Conservation (phyloP, 2,329 filamentous ascomycete species). For the Paradendryphiella salina region DNA sequence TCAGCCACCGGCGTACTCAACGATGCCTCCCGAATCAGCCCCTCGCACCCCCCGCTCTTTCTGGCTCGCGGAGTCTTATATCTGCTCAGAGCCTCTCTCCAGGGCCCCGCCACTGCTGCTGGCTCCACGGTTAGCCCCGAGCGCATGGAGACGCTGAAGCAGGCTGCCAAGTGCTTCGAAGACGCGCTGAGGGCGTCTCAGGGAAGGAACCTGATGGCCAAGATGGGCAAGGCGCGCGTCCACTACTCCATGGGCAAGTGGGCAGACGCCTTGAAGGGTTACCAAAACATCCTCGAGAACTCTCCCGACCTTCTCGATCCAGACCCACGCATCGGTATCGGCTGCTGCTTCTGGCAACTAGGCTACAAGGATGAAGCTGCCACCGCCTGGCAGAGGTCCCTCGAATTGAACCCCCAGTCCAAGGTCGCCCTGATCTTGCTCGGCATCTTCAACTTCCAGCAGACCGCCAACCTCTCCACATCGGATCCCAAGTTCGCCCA, state of each 20-base stretch:
- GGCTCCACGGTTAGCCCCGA: constrained; percentile 70
- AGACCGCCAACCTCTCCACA: constrained; percentile 78
- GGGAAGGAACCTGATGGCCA: constrained; percentile 86
- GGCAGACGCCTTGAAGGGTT: constrained; percentile 77
- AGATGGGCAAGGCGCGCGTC: constrained; percentile 85
- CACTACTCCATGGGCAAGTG: constrained; percentile 86
- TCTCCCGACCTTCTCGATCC: constrained; percentile 89
- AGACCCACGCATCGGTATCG: constrained; percentile 93
- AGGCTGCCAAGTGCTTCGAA: constrained; percentile 90
- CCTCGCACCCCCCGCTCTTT: constrained; percentile 86
- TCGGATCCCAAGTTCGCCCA: constrained; percentile 82
- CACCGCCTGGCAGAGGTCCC: constrained; percentile 81
- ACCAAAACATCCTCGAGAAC: constrained; percentile 83
- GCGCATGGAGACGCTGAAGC: constrained; percentile 75
- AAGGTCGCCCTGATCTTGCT: constrained; percentile 90
- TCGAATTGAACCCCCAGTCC: constrained; percentile 80
- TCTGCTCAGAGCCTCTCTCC: constrained; percentile 82
- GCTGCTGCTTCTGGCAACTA: constrained; percentile 95
- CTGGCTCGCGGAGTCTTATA: constrained; percentile 88
- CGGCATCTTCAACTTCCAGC: constrained; percentile 85
- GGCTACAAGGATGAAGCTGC: constrained; percentile 93
- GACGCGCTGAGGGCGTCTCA: constrained; percentile 85
- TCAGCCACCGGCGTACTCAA: constrained; percentile 89
- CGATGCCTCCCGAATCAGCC: constrained; percentile 92
- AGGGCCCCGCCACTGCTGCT: constrained; percentile 70